A percentile compares a stretch with the other conserved stretches of the same genome.
phyloP scores from a whole-genome alignment of 345 rosid species.

The Rhodamnia argentea region DNA sequence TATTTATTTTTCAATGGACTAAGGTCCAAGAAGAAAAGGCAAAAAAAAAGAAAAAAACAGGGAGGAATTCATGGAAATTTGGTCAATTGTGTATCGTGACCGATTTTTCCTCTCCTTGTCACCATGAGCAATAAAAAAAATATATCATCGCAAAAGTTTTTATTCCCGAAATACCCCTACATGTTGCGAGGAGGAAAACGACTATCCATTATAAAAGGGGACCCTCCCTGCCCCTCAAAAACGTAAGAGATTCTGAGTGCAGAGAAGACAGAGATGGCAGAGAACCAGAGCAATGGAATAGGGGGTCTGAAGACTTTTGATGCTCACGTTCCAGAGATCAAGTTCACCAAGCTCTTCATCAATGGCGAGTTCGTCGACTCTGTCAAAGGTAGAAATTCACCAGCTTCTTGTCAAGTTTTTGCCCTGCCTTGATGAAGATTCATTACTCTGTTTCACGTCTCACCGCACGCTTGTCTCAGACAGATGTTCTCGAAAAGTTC shows the following conservation, averaged over 20 bases:
- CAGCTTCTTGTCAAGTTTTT: background rate
- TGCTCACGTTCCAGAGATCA: constrained; percentile 31
- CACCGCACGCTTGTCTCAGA: background rate
- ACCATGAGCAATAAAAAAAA: too few species aligned
- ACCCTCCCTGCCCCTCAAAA: background rate
- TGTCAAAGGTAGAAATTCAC: constrained; percentile 29
- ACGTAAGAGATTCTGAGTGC: background rate
- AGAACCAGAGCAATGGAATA: constrained; percentile 6
- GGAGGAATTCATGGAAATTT: background rate
- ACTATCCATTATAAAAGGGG: background rate
- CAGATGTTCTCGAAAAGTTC: too few species aligned
- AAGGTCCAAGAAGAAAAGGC: background rate
- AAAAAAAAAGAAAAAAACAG: background rate
- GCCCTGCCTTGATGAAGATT: background rate
- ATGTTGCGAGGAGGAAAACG: too few species aligned
- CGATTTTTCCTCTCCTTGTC: too few species aligned
- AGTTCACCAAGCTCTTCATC: constrained; percentile 61
- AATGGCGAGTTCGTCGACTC: constrained; percentile 60
- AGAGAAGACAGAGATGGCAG: constrained; percentile 18
- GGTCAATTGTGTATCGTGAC: too few species aligned
- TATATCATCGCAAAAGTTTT: too few species aligned
- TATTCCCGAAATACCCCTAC: background rate
- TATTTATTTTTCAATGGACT: too few species aligned
- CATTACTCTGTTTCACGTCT: background rate
- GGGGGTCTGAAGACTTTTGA: constrained; percentile 13